A percentile compares a stretch with the other conserved stretches of the same genome.
Evolutionary conservation across 371 early-diverging fungal genomes (phyloP).

Genomic region (Mitosporidium daphniae): DNA sequence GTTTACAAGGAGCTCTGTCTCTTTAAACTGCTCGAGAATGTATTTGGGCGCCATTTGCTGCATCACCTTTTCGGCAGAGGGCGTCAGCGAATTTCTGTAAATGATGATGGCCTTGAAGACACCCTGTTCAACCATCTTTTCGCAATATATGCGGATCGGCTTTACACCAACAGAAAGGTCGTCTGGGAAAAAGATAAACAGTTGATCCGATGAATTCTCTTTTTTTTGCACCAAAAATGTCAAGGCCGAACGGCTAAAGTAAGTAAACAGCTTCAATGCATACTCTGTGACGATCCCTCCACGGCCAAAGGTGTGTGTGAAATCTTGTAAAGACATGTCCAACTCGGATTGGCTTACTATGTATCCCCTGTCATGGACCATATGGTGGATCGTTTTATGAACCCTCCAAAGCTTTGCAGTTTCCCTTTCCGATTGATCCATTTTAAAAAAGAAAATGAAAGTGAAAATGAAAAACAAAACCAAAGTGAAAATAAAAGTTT

Average conservation of each 20-base stretch:
- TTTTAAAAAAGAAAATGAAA: conserved; percentile 1
- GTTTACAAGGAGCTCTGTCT: conserved; percentile 78
- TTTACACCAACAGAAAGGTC: conserved; percentile 55
- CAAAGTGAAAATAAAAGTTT: too few species aligned
- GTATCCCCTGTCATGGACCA: conserved; percentile 30
- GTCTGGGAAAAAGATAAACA: conserved; percentile 60
- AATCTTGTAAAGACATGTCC: conserved; percentile 39
- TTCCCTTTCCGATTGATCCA: conserved; percentile 13
- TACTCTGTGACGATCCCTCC: conserved; percentile 33
- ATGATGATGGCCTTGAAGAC: conserved; percentile 45
- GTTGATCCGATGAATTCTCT: conserved; percentile 26
- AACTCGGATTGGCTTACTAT: conserved; percentile 31
- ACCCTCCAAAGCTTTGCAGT: conserved; percentile 34
- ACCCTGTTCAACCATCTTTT: conserved; percentile 38
- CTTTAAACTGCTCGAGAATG: conserved; percentile 59
- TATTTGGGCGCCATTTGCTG: conserved; percentile 25
- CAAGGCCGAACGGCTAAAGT: conserved; percentile 23
- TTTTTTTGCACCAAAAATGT: conserved; percentile 43
- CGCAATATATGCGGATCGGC: conserved; percentile 41
- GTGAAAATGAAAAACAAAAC: too few species aligned
- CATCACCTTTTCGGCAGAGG: conserved; percentile 42
- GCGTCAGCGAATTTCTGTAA: conserved; percentile 34
- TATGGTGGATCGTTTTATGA: conserved; percentile 44
- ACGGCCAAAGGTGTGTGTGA: conserved; percentile 20
- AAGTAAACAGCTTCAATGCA: conserved; percentile 3